Evolutionary conservation across 2,329 filamentous ascomycete genomes (phyloP).

Genomic region (Metarhizium sp.): DNA sequence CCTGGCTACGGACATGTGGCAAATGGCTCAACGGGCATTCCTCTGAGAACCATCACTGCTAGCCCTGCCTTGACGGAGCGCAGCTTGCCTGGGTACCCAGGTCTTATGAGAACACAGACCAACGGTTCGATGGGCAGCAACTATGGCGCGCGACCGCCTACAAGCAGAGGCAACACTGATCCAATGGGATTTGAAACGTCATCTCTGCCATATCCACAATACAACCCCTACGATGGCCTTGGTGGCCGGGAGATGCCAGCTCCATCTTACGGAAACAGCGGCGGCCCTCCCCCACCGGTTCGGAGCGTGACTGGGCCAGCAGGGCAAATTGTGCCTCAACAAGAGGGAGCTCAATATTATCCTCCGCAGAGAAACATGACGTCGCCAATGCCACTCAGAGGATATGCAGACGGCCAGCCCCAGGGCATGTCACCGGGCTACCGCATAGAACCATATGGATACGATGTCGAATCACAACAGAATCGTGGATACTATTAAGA

Average conservation of each 20-base stretch:
- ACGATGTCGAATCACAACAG: slow-evolving; percentile 24
- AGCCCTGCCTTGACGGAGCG: slow-evolving; percentile 20
- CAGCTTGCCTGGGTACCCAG: slow-evolving; percentile 21
- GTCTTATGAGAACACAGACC: slow-evolving; percentile 22
- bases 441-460: slow-evolving; percentile 22
- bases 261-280: slow-evolving; percentile 16
- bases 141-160: slow-evolving; percentile 8
- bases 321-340: slow-evolving; percentile 12
- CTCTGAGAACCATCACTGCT: slow-evolving; percentile 16
- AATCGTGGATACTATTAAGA: slow-evolving; percentile 9
- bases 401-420: slow-evolving; percentile 11
- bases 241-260: slow-evolving; percentile 22
- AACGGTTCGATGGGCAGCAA: slow-evolving; percentile 22
- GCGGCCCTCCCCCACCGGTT: slow-evolving; percentile 10
- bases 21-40: slow-evolving; percentile 8
- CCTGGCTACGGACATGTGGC: slow-evolving; percentile 9
- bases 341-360: slow-evolving; percentile 21
- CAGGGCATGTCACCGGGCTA: slow-evolving; percentile 15
- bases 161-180: slow-evolving; percentile 4
- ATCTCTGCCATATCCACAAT: slow-evolving; percentile 10
- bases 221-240: slow-evolving; percentile 14
- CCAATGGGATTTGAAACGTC: neutral
- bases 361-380: slow-evolving; percentile 37
- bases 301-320: slow-evolving; percentile 30
- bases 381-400: slow-evolving; percentile 26